Evolutionary conservation across 163 green algal species (phyloP), one percentile per base, ranked within the genome.

Genomic region (Prototheca wickerhamii): DNA sequence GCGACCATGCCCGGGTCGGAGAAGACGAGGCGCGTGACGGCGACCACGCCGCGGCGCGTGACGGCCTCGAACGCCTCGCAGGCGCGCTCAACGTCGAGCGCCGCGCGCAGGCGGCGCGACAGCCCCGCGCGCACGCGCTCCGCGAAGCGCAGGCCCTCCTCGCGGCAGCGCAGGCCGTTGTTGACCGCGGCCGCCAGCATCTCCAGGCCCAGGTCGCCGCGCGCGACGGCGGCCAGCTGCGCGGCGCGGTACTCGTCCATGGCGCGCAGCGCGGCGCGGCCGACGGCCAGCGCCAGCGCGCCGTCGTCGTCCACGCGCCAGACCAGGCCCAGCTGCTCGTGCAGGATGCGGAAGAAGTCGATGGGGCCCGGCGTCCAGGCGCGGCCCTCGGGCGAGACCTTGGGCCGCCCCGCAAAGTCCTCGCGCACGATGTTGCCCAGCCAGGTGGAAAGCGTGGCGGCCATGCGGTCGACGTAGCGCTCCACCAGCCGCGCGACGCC

Each of bases 271-370:
- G 20, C 23, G 3, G 21, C 23, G n/a, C 25, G 26, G 20, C 21
- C 20, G 17, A 2, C 3, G 17, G 1, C 23, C 43, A 31, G 8
- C 20, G 71, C 58, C 42, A 70, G 60, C 23, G 56, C 25, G 30
- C 54, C 61, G 21, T 25, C 62, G 43, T 29, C n/a, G n/a, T n/a
- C 53, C 25, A 61, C 70, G 18, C 67, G 56, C 4, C 46, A 44
- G n/a, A 70, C 69, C 17, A 50, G 58, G 30, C 51, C 17, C 31
- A 88, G 68, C 76, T 95, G 80, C 64, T 96, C 84, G 56, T 90
- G 88, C 35, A 96, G 74, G 59, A 94, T 89, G 31, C 88, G 78
- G 80, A 96, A 96, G 66, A 95, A 89, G 63, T 96, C 89, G 7
- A 91, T 76, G 1, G 80, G 73, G 3, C 87, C 88, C 4, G 87